Conservation (phyloP, 139 green algal genomes). For the Ostreobium quekettii region DNA sequence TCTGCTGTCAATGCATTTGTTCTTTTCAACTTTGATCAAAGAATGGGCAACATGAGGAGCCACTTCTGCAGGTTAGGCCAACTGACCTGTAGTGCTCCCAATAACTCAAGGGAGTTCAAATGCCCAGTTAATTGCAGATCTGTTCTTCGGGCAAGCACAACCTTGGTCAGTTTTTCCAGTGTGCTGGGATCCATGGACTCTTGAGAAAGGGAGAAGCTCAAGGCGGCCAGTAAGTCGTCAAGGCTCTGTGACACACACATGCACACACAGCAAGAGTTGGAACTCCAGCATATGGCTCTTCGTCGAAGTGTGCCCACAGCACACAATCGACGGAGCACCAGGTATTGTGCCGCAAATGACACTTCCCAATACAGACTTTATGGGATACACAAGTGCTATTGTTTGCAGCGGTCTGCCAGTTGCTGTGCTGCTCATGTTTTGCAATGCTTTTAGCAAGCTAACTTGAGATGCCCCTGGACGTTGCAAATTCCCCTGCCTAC, state of each 20-base stretch:
- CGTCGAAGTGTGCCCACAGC: background rate
- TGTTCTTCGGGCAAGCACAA: conserved; percentile 67
- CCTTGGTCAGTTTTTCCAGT: conserved; percentile 52
- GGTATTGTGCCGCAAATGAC: background rate
- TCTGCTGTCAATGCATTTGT: conserved; percentile 11
- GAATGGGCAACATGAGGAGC: too few species aligned
- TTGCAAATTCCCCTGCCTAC: too few species aligned
- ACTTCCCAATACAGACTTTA: background rate
- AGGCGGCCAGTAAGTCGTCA: conserved; percentile 49
- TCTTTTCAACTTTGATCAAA: conserved; percentile 5
- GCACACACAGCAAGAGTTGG: background rate
- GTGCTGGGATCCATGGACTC: background rate
- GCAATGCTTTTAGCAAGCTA: too few species aligned
- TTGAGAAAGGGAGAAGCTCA: conserved; percentile 21
- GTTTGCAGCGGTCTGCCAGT: background rate
- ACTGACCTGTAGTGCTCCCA: conserved; percentile 2
- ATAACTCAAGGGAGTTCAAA: background rate
- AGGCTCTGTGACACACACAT: conserved; percentile 32
- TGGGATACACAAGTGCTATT: background rate
- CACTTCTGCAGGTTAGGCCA: background rate
- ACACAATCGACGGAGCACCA: too few species aligned
- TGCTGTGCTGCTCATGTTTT: background rate
- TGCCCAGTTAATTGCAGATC: conserved; percentile 29
- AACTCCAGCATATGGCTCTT: background rate
- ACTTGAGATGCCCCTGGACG: too few species aligned